Evolutionary conservation across 2,329 filamentous ascomycete species (phyloP), one percentile per base, ranked within the genome.

Genomic region (Cercospora janseana): DNA sequence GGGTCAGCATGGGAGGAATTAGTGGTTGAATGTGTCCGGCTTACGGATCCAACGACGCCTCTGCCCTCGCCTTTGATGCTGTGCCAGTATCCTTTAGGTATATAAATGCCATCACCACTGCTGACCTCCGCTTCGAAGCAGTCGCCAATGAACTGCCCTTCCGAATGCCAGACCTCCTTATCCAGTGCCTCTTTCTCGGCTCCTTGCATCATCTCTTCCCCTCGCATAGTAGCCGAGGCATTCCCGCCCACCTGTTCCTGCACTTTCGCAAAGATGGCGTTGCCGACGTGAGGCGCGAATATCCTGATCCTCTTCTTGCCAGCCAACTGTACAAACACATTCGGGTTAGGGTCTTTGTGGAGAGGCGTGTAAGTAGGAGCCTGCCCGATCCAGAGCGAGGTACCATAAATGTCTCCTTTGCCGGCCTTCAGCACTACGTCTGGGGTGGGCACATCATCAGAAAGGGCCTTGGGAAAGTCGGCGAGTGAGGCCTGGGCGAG

Each of bases 321-420:
- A 12, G 81, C 81, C 9, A 97, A 69, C 69, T 98, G 93, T 37
- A 88, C 81, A 66, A 97, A 95, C 0, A 96, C 63, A 65, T 98
- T 98, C 0, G 89, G 89, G 62, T 97, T 97, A 0, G 93, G 93
- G 63, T 98, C 93, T 47, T 87, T 81, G 69, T 98, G 93, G 3
- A 95, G 74, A 3, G 93, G 90, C 0, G 93, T 96, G 60, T 89
- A 90, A 0, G 91, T 96, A 0, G 89, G 89, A 29, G 89, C 82
- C 10, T 85, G 75, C 1, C 93, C 93, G 9, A 97, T 78, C 92
- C 92, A 98, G 34, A 97, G 74, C 60, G 87, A 94, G 0, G 86
- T 85, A 60, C 79, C 81, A 66, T 97, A 96, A n/a, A 96, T 71
- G 66, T 96, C 91, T 2, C 88, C 89, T 59, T 80, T 86, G 0